phyloP scores from a whole-genome alignment of 2,329 filamentous ascomycete genomes.

The Cryphonectria radicalis region DNA sequence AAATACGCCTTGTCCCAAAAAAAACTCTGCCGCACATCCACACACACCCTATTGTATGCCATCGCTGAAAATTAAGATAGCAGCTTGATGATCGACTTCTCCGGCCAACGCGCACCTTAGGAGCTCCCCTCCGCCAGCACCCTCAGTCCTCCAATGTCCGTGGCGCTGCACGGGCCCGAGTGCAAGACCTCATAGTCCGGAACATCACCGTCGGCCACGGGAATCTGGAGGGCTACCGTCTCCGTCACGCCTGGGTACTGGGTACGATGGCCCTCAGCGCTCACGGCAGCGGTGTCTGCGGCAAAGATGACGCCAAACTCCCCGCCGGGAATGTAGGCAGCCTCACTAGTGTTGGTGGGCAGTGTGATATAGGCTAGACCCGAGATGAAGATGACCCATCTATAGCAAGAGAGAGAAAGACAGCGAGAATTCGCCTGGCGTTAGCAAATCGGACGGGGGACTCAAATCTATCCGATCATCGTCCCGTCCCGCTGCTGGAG shows the following conservation, averaged over 20 bases:
- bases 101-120: neutral
- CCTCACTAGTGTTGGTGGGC: conserved; percentile 39
- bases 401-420: conserved; percentile 21
- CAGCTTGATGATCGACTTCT: no score
- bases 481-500: neutral
- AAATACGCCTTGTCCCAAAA: neutral
- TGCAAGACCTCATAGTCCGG: conserved; percentile 47
- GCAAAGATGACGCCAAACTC: conserved; percentile 48
- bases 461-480: neutral
- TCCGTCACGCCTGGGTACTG: conserved; percentile 44
- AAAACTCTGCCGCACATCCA: neutral
- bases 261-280: conserved; percentile 45
- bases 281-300: conserved; percentile 45
- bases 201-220: conserved; percentile 39
- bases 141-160: conserved; percentile 7
- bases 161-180: conserved; percentile 42
- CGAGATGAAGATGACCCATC: conserved; percentile 43
- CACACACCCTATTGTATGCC: neutral
- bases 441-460: neutral
- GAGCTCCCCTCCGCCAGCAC: conserved; percentile 5
- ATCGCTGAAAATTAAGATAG: neutral
- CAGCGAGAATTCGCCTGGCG: neutral
- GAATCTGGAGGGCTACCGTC: conserved; percentile 45
- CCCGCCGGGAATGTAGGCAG: conserved; percentile 44
- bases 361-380: conserved; percentile 49